These are phyloP conservation scores for Vitis rotundifolia DNA, from an alignment of 164 flowering plant genomes.

Conservation along the genomic window DNA sequence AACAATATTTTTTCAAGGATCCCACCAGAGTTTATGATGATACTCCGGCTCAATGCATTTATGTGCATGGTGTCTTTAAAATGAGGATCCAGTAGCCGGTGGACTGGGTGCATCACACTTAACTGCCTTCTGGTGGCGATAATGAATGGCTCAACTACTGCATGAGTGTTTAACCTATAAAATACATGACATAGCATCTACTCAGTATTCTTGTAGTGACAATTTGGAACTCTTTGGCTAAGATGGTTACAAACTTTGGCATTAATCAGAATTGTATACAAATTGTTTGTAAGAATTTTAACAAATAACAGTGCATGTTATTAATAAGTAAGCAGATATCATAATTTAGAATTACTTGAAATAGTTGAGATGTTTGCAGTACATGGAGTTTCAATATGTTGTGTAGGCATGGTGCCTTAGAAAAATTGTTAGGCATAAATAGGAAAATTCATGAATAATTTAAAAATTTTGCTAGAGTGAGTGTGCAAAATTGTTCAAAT, in stretches of 20 bases:
- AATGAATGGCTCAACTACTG: conserved; percentile 63
- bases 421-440: neutral
- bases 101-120: conserved; percentile 72
- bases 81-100: conserved; percentile 62
- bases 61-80: conserved; percentile 73
- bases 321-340: too few relatives aligned
- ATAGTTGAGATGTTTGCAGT: too few relatives aligned
- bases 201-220: too few relatives aligned
- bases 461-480: neutral
- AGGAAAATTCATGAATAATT: neutral
- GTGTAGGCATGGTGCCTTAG: neutral
- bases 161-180: conserved; percentile 65
- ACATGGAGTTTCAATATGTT: too few relatives aligned
- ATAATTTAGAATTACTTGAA: too few relatives aligned
- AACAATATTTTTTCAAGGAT: conserved; percentile 51
- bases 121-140: conserved; percentile 72
- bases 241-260: too few relatives aligned
- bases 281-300: too few relatives aligned
- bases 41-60: conserved; percentile 56
- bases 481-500: neutral
- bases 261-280: too few relatives aligned
- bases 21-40: conserved; percentile 58
- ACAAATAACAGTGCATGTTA: too few relatives aligned
- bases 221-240: too few relatives aligned
- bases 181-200: neutral